These are phyloP conservation scores for Aspergillus latus DNA, from an alignment of 2,329 filamentous ascomycete genomes.

Conservation along the genomic window DNA sequence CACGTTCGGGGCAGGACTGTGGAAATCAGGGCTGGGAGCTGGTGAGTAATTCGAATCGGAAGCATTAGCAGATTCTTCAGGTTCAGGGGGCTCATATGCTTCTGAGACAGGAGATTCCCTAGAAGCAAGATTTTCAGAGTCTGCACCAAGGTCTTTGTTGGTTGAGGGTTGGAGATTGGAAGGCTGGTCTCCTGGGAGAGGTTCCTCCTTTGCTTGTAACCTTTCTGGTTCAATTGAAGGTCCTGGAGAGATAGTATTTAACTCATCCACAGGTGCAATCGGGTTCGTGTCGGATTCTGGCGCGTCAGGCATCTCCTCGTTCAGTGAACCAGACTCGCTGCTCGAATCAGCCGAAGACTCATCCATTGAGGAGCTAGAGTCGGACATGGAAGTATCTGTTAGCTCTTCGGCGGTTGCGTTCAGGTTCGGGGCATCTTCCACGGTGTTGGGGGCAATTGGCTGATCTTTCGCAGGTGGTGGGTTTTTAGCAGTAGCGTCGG, in stretches of 20 bases:
- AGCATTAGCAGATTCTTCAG: slow-evolving; percentile 29
- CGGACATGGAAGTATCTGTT: slow-evolving; percentile 26
- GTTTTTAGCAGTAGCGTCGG: background rate
- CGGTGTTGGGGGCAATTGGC: slow-evolving; percentile 10
- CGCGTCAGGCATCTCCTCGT: slow-evolving; percentile 16
- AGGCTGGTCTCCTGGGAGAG: slow-evolving; percentile 8
- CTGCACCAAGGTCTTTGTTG: slow-evolving; percentile 16
- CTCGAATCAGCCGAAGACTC: slow-evolving; percentile 36
- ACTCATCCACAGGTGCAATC: background rate
- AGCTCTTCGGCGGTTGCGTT: slow-evolving; percentile 15
- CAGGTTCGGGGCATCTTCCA: slow-evolving; percentile 6
- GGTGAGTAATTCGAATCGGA: slow-evolving; percentile 38
- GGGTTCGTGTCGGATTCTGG: background rate
- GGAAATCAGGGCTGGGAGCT: slow-evolving; percentile 45
- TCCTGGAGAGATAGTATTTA: slow-evolving; percentile 3
- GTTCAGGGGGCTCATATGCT: slow-evolving; percentile 57
- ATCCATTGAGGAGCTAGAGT: slow-evolving; percentile 39
- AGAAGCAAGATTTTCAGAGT: slow-evolving; percentile 18
- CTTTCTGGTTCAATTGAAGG: background rate
- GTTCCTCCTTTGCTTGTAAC: background rate
- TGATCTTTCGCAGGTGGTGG: background rate
- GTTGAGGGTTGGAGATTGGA: slow-evolving; percentile 4
- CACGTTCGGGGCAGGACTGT: slow-evolving; percentile 30
- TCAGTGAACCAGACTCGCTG: slow-evolving; percentile 21
- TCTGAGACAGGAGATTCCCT: slow-evolving; percentile 47